Conservation (phyloP, 2,329 filamentous ascomycete genomes). For the Aurifilum marmelostoma region DNA sequence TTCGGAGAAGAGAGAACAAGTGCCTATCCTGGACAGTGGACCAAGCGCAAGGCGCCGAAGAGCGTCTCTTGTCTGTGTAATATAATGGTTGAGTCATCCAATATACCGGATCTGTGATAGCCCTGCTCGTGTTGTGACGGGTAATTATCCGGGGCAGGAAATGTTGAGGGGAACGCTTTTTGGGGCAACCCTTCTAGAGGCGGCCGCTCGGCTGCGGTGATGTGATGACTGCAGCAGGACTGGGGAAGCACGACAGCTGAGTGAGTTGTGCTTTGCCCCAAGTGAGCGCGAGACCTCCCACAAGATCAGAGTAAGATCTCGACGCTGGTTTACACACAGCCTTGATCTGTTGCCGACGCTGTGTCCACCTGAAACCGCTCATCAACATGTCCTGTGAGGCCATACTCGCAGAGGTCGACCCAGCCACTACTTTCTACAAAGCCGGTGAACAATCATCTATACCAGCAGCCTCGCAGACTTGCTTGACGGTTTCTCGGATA, state of each 20-base stretch:
- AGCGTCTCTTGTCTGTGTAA: not conserved
- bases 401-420: not conserved
- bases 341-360: not conserved
- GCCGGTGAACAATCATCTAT: no score
- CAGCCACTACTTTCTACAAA: no score
- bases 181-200: not conserved
- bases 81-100: not conserved
- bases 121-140: not conserved
- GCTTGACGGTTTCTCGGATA: no score
- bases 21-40: not conserved
- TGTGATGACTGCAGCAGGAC: not conserved
- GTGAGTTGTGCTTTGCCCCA: not conserved
- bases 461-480: no score
- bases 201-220: constrained; percentile 6
- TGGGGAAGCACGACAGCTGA: not conserved
- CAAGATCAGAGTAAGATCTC: not conserved
- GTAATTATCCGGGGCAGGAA: not conserved
- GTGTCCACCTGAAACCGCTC: not conserved
- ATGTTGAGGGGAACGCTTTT: no score
- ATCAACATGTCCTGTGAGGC: not conserved
- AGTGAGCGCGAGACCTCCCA: not conserved
- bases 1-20: not conserved
- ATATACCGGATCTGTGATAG: not conserved
- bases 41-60: not conserved
- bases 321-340: not conserved